Percentiles rank a stretch among this genome's conserved stretches.
Evolutionary conservation across 73 alveolate species (phyloP).

Genomic region (Paraurostyla sp.): DNA sequence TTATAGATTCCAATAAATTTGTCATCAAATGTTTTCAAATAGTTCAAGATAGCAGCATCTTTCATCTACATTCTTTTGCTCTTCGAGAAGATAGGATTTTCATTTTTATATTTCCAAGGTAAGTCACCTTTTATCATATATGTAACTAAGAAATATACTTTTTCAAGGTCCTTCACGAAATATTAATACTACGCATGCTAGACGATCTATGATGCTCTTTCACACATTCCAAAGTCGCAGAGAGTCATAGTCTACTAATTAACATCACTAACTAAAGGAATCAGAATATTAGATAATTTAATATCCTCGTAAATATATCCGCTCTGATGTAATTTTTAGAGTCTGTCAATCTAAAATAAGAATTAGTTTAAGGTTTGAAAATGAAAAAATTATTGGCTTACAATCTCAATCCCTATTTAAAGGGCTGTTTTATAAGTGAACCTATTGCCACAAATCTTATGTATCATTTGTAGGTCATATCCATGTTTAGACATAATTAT

Average conservation of each 20-base stretch:
- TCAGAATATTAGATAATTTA: not conserved
- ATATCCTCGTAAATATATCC: not conserved
- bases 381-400: too few species aligned
- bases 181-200: not conserved
- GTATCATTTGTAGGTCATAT: constrained; percentile 22
- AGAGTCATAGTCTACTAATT: not conserved
- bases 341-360: constrained; percentile 8
- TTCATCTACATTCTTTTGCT: not conserved
- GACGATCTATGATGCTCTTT: not conserved
- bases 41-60: not conserved
- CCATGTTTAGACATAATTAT: constrained; percentile 36
- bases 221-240: constrained; percentile 19
- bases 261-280: constrained; percentile 20
- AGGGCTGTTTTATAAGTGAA: constrained; percentile 22
- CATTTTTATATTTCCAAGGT: constrained; percentile 6
- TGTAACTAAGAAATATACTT: not conserved
- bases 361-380: too few species aligned
- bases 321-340: not conserved
- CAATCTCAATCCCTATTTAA: constrained; percentile 10
- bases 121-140: constrained; percentile 4
- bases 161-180: not conserved
- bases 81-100: not conserved
- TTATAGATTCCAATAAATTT: not conserved
- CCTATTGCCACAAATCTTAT: not conserved
- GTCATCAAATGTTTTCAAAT: not conserved